Base-by-base conservation (phyloP, 2,329 filamentous ascomycete genomes). In the Xylariaceae sp. region DNA sequence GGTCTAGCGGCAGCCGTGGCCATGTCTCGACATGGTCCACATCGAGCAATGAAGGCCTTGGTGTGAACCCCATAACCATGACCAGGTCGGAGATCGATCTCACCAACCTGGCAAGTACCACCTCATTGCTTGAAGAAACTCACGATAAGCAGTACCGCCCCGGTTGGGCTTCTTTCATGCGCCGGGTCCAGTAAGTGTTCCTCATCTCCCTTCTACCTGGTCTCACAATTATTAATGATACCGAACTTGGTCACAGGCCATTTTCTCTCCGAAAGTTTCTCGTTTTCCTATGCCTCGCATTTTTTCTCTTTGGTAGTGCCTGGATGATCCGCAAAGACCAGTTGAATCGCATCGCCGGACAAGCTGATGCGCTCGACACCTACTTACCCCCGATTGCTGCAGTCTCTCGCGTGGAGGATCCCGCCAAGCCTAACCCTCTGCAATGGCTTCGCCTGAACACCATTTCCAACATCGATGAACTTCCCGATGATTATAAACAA, bases 401-500 rank as follows among this genome's bases (percentile, higher is more conserved):
- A n/a, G 52, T 59, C 8, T 54, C 60, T 29, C 46, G 44, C 32
- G 52, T 50, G 27, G 53, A 53, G 1, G n/a, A 50, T 19, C 44
- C 49, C 32, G 55, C 52, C 5, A 35, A 31, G 26, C 49, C 50
- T 26, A 39, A 61, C 11, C 60, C 63, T 19, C 32, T 67, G 40
- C 55, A 65, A 26, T 70, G 67, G 67, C 62, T 70, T 12, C 64
- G 63, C 1, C 50, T 61, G 4, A 64, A 69, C 41, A 69, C 63
- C 11, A 50, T 68, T 47, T 6, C 58, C 12, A 53, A 64, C 39
- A 44, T 62, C 5, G 48, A 60, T 9, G 47, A 56, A 12, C 27
- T 67, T 9, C 47, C 63, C 1, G 47, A 44, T 4, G 48, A 61
- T 11, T 46, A 62, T 19, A 41, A 63, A 2, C 51, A 63, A 44